Conservation (phyloP, 148 eudicot species). For the Selenicereus undatus region DNA sequence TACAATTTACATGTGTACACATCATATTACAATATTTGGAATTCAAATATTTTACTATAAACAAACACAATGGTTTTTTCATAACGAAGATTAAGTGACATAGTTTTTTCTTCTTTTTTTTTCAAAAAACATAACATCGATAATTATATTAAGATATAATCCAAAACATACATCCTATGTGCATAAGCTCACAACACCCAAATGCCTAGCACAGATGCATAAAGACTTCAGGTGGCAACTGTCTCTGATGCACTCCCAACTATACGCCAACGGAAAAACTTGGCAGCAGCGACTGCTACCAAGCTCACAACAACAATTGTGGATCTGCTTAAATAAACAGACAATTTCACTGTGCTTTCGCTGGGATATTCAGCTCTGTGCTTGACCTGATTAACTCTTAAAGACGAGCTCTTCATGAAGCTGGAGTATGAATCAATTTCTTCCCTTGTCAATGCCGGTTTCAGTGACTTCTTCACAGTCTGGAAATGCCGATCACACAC, state of each 20-base stretch:
- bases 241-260: constrained; percentile 15
- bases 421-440: constrained; percentile 49
- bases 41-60: too few species aligned
- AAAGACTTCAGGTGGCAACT: constrained; percentile 30
- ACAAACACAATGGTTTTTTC: too few species aligned
- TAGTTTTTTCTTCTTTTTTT: too few species aligned
- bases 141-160: too few species aligned
- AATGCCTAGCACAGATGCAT: background rate
- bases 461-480: constrained; percentile 49
- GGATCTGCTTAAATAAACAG: constrained; percentile 28
- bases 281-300: constrained; percentile 33
- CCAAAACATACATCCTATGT: too few species aligned
- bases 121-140: too few species aligned
- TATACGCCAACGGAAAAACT: constrained; percentile 27
- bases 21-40: too few species aligned
- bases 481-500: constrained; percentile 65
- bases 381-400: constrained; percentile 22
- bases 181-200: too few species aligned
- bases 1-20: too few species aligned
- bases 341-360: constrained; percentile 12
- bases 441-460: constrained; percentile 57
- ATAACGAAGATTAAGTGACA: too few species aligned
- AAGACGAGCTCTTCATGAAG: constrained; percentile 44
- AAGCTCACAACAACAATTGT: constrained; percentile 36
- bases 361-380: constrained; percentile 12